phyloP scores from a whole-genome alignment of 2,329 filamentous ascomycete species.

The Dissoconium aciculare region DNA sequence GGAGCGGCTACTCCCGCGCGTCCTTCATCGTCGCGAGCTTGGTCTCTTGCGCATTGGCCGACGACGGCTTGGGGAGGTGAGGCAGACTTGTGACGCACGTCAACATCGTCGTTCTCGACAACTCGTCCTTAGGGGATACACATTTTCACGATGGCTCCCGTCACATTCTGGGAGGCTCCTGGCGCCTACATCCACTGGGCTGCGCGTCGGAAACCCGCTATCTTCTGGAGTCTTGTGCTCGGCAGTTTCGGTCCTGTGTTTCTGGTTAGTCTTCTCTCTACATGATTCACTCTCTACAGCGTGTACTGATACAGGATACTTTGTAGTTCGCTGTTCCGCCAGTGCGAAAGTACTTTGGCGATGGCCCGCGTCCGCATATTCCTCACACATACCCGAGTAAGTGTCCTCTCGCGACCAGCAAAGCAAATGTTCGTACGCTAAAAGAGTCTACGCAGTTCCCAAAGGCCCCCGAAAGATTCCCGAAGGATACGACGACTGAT shows the following conservation, averaged over 20 bases:
- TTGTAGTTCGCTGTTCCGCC: constrained; percentile 50
- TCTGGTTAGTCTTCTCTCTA: constrained; percentile 28
- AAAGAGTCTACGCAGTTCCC: constrained; percentile 25
- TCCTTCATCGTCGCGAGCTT: too few species aligned
- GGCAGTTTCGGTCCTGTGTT: constrained; percentile 57
- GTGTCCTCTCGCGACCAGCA: constrained; percentile 26
- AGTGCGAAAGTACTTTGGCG: constrained; percentile 56
- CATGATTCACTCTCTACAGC: neutral
- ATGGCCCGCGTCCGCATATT: constrained; percentile 54
- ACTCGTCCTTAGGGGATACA: constrained; percentile 11
- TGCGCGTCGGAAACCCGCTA: constrained; percentile 71
- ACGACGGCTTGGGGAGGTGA: too few species aligned
- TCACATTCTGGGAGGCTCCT: constrained; percentile 72
- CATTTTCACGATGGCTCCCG: constrained; percentile 53
- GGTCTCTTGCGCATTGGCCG: neutral
- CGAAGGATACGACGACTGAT: constrained; percentile 34
- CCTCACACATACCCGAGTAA: constrained; percentile 87
- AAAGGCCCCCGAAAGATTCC: constrained; percentile 32
- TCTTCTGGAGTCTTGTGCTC: constrained; percentile 74
- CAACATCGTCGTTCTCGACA: too few species aligned
- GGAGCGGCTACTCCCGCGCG: too few species aligned
- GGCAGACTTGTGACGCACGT: too few species aligned
- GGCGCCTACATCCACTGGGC: constrained; percentile 80
- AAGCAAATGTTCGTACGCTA: constrained; percentile 1
- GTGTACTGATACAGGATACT: neutral